Evolutionary conservation across 345 rosid species (phyloP).

Genomic region (Camelina neglecta): DNA sequence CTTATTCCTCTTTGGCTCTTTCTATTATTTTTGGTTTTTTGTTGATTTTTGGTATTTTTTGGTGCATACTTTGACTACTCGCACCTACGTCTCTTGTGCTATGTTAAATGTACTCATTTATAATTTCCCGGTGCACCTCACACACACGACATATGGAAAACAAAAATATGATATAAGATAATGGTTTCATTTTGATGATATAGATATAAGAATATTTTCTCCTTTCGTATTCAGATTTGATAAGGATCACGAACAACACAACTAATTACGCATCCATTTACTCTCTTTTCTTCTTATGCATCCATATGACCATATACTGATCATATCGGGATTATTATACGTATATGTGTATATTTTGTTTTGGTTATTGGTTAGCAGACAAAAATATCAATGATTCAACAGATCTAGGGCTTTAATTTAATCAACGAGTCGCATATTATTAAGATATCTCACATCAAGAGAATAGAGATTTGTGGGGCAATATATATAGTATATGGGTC

Average conservation of each 20-base stretch:
- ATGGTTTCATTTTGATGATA: slow-evolving; percentile 28
- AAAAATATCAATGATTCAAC: neutral
- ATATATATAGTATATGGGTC: too few species aligned
- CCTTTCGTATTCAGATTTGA: slow-evolving; percentile 1
- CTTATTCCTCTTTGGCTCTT: neutral
- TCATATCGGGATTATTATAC: neutral
- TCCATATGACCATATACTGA: neutral
- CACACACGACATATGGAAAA: slow-evolving; percentile 32
- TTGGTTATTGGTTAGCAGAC: neutral
- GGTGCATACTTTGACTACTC: slow-evolving; percentile 38
- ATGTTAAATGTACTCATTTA: slow-evolving; percentile 51
- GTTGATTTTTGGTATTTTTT: slow-evolving; percentile 21
- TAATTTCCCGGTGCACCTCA: slow-evolving; percentile 3
- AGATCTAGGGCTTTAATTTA: too few species aligned
- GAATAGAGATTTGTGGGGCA: too few species aligned
- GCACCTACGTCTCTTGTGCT: slow-evolving; percentile 45
- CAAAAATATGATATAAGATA: slow-evolving; percentile 22
- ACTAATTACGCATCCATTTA: neutral
- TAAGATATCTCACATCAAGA: too few species aligned
- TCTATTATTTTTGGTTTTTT: neutral
- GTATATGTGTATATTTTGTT: neutral
- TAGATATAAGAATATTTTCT: neutral
- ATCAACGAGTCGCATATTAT: too few species aligned
- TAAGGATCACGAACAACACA: neutral
- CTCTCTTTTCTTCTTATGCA: neutral